Conservation (phyloP, 164 flowering plant species). For the Hamamelis virginiana region DNA sequence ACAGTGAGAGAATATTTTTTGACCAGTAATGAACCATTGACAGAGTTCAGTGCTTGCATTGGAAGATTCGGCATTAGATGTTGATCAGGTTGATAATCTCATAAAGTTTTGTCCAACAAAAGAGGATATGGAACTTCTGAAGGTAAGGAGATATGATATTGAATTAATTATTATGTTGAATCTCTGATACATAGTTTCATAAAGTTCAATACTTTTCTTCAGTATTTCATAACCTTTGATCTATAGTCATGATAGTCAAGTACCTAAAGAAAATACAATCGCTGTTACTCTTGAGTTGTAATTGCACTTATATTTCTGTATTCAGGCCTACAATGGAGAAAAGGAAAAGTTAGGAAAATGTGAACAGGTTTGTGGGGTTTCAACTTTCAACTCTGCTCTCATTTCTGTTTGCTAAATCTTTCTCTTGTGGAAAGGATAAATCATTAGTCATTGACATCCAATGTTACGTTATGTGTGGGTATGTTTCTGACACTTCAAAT, state of each 20-base stretch:
- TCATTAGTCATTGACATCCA: too few relatives aligned
- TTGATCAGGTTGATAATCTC: conserved; percentile 70
- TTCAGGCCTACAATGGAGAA: conserved; percentile 63
- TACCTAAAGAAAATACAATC: neutral
- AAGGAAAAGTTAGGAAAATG: conserved; percentile 61
- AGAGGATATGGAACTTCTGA: conserved; percentile 69
- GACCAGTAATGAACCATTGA: conserved; percentile 6
- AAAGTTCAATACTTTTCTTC: neutral
- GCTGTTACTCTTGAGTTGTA: neutral
- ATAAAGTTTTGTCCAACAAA: conserved; percentile 75
- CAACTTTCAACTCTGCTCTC: neutral
- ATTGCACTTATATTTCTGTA: conserved; percentile 2
- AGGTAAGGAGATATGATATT: conserved; percentile 33
- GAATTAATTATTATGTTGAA: neutral
- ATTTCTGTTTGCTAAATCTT: neutral
- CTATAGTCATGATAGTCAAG: neutral
- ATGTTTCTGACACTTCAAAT: too few relatives aligned
- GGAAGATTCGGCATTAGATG: conserved; percentile 62
- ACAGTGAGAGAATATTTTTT: neutral
- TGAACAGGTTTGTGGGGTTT: conserved; percentile 61
- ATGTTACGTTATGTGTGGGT: too few relatives aligned
- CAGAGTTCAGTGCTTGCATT: conserved; percentile 64
- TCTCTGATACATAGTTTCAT: neutral
- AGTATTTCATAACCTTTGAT: neutral
- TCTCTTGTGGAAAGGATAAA: neutral